A percentile compares a stretch with the other conserved stretches of the same genome.
Evolutionary conservation across 805 yeast species (phyloP).

Genomic region (Candida michaelii): DNA sequence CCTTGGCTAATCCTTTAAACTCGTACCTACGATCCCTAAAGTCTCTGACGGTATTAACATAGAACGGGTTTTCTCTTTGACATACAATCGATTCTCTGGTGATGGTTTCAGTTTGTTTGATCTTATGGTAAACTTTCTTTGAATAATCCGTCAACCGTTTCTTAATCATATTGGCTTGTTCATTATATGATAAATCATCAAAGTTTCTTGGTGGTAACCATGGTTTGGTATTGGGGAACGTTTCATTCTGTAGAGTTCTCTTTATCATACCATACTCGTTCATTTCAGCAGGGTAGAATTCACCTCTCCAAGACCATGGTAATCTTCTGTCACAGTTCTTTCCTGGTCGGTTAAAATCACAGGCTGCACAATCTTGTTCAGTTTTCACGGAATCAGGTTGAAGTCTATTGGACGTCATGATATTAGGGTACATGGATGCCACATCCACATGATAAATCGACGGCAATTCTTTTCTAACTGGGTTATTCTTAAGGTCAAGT

Average conservation of each 20-base stretch:
- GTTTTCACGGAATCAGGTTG: conserved; percentile 98
- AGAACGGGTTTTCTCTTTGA: conserved; percentile 96
- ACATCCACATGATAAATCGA: conserved; percentile 96
- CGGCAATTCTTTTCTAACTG: conserved; percentile 74
- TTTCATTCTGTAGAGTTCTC: conserved; percentile 75
- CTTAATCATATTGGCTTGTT: conserved; percentile 74
- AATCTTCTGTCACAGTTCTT: conserved; percentile 87
- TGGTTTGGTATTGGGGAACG: conserved; percentile 62
- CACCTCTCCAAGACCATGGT: conserved; percentile 99
- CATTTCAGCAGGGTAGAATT: conserved; percentile 84
- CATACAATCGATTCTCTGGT: conserved; percentile 93
- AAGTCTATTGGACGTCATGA: conserved; percentile 94
- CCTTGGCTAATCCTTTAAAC: conserved; percentile 88
- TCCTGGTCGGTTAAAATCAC: conserved; percentile 96
- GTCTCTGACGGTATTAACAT: conserved; percentile 88
- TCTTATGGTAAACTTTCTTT: conserved; percentile 77
- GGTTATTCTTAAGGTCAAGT: conserved; percentile 57
- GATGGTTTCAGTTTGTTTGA: conserved; percentile 78
- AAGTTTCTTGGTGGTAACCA: conserved; percentile 62
- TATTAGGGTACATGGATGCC: conserved; percentile 98
- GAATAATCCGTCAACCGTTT: conserved; percentile 82
- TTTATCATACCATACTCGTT: conserved; percentile 90
- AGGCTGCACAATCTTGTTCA: conserved; percentile 94
- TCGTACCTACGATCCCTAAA: conserved; percentile 97
- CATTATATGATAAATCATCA: conserved; percentile 72